Percentiles rank a stretch among this genome's conserved stretches.
These are phyloP conservation scores for Erythrobasidium hasegawianum DNA, from an alignment of 1,284 basidiomycete species.

Conservation along the genomic window DNA sequence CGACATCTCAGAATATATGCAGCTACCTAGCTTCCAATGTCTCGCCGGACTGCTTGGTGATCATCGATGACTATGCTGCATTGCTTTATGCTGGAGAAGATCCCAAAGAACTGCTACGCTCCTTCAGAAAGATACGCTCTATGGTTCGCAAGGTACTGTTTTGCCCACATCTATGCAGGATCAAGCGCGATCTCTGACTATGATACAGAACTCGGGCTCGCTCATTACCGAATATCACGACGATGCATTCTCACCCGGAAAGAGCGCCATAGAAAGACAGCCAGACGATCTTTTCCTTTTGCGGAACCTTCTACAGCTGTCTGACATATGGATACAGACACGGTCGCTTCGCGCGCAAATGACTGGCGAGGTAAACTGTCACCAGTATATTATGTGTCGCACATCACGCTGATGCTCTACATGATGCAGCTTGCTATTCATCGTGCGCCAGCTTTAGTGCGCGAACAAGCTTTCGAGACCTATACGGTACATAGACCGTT, in stretches of 20 bases:
- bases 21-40: not conserved
- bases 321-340: constrained; percentile 37
- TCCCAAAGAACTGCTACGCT: constrained; percentile 9
- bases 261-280: not conserved
- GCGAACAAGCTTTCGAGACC: not conserved
- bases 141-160: constrained; percentile 10
- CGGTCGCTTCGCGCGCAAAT: constrained; percentile 32
- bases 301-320: constrained; percentile 26
- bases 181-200: not conserved
- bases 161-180: not conserved
- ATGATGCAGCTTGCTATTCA: constrained; percentile 35
- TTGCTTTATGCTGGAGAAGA: constrained; percentile 35
- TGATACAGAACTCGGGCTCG: constrained; percentile 15
- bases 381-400: not conserved
- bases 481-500: constrained; percentile 21
- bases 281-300: constrained; percentile 37
- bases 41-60: constrained; percentile 30
- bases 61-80: constrained; percentile 39
- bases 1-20: not conserved
- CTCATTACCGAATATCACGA: constrained; percentile 38
- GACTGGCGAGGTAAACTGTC: constrained; percentile 37
- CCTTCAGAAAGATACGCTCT: constrained; percentile 16
- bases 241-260: constrained; percentile 35
- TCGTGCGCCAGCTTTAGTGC: constrained; percentile 35
- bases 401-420: not conserved